Conservation (phyloP, 345 rosid species). For the Brassica juncea region DNA sequence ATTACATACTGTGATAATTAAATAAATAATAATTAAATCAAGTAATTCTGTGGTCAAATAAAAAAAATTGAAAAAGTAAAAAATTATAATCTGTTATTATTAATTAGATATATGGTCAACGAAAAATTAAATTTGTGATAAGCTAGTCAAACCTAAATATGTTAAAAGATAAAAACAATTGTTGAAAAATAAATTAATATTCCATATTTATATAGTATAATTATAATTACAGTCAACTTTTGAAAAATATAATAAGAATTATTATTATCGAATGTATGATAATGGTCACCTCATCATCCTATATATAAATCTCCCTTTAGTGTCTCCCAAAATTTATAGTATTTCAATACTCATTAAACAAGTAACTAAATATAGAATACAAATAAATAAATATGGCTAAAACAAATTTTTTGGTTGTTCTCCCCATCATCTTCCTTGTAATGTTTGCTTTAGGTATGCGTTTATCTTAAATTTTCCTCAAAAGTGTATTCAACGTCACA, state of each 20-base stretch:
- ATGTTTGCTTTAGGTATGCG: neutral
- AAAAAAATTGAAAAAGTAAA: neutral
- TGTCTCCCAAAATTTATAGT: neutral
- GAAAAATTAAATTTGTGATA: neutral
- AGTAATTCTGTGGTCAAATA: neutral
- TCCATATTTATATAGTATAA: neutral
- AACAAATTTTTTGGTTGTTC: neutral
- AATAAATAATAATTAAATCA: neutral
- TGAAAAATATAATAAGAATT: neutral
- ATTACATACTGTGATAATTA: too few relatives aligned
- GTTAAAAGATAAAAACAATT: neutral
- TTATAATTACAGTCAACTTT: neutral
- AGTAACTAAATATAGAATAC: neutral
- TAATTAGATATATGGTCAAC: neutral
- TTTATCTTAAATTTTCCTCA: neutral
- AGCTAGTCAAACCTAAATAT: neutral
- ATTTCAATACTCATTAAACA: neutral
- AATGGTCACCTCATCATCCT: neutral
- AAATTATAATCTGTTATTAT: neutral
- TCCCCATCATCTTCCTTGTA: neutral
- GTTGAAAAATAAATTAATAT: neutral
- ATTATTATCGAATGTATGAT: neutral
- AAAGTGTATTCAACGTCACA: neutral
- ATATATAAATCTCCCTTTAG: neutral
- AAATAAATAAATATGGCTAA: neutral